A percentile compares a stretch with the other conserved stretches of the same genome.
phyloP scores from a whole-genome alignment of 257 asterid genomes.

The Solanum ossicruentum region DNA sequence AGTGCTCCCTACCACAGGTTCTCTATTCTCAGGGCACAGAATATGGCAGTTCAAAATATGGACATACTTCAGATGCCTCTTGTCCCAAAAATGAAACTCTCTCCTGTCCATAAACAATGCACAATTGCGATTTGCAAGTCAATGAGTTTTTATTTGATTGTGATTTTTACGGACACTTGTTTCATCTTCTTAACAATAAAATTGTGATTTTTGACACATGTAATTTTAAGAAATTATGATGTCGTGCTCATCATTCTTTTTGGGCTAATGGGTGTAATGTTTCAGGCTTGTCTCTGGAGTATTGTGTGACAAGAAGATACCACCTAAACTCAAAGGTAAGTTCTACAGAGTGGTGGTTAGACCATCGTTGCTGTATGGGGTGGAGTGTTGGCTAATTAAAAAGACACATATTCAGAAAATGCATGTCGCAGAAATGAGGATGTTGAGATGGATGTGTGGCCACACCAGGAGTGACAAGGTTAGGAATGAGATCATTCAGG shows the following conservation, averaged over 20 bases:
- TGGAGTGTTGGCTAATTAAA: too few species aligned
- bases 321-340: too few species aligned
- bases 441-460: too few species aligned
- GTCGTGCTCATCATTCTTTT: neutral
- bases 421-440: too few species aligned
- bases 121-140: neutral
- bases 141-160: neutral
- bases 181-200: neutral
- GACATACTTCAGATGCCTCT: neutral
- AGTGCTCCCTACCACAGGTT: neutral
- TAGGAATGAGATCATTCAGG: too few species aligned
- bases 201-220: neutral
- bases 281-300: too few species aligned
- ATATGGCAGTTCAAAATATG: neutral
- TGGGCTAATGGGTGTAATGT: neutral
- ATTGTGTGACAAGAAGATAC: too few species aligned
- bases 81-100: neutral
- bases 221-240: neutral
- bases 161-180: neutral
- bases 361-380: too few species aligned
- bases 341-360: too few species aligned
- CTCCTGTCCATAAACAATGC: neutral
- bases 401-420: too few species aligned
- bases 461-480: too few species aligned
- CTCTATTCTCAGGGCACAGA: neutral